These are phyloP conservation scores for Wickerhamomyces ciferrii DNA, from an alignment of 805 yeast genomes.

Conservation along the genomic window DNA sequence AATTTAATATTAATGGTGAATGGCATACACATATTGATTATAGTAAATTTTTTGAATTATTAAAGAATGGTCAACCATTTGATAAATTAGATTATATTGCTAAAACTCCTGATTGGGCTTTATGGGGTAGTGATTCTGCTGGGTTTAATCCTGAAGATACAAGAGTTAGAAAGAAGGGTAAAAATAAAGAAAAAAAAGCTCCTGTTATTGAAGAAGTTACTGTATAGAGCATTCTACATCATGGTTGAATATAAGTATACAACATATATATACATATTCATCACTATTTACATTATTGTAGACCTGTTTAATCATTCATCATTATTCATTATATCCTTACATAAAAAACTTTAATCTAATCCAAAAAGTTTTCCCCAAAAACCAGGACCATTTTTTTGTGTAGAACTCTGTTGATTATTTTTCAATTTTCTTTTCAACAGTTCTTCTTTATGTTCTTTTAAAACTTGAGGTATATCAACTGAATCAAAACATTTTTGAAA, in stretches of 20 bases:
- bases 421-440: background rate
- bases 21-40: constrained; percentile 94
- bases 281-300: too few relatives aligned
- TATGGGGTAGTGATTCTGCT: constrained; percentile 78
- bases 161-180: constrained; percentile 26
- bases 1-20: constrained; percentile 61
- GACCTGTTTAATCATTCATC: too few relatives aligned
- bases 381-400: background rate
- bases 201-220: constrained; percentile 2
- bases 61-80: constrained; percentile 60
- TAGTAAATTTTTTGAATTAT: constrained; percentile 63
- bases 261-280: background rate
- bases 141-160: constrained; percentile 90
- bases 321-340: too few relatives aligned
- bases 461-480: constrained; percentile 19
- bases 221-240: too few relatives aligned
- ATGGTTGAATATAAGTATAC: background rate
- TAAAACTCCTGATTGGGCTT: constrained; percentile 88
- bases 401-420: background rate
- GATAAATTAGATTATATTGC: constrained; percentile 75
- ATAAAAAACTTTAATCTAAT: too few relatives aligned
- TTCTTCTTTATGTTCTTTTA: background rate
- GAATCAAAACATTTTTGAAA: constrained; percentile 30
- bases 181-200: constrained; percentile 5
- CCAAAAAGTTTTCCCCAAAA: background rate